These are phyloP conservation scores for Penicillium antarcticum DNA, from an alignment of 495 filamentous ascomycete species.

Conservation along the genomic window DNA sequence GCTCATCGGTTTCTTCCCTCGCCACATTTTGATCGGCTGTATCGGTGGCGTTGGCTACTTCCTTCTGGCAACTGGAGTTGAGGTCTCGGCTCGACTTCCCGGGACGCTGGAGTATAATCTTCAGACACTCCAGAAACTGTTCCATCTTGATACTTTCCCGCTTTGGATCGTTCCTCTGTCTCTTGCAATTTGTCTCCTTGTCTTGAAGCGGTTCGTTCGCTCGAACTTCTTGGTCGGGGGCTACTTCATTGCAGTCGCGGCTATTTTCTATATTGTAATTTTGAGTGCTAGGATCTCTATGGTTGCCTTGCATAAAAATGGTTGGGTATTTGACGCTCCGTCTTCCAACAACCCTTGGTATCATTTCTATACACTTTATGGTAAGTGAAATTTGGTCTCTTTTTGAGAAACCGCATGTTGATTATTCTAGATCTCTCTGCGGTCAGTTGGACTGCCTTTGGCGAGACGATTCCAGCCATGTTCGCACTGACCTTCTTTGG, in stretches of 20 bases:
- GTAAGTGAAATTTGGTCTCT: conserved; percentile 41
- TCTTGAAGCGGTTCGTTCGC: conserved; percentile 67
- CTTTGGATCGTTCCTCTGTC: conserved; percentile 81
- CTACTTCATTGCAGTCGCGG: conserved; percentile 81
- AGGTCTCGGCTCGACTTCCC: conserved; percentile 87
- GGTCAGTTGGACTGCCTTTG: conserved; percentile 77
- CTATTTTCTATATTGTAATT: conserved; percentile 77
- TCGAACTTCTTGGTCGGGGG: conserved; percentile 78
- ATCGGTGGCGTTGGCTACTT: conserved; percentile 99
- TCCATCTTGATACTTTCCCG: conserved; percentile 64
- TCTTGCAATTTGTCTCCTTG: conserved; percentile 73
- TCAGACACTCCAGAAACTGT: conserved; percentile 68
- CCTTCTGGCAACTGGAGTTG: conserved; percentile 82
- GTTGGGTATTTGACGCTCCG: conserved; percentile 90
- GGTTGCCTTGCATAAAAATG: conserved; percentile 58
- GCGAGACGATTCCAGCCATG: conserved; percentile 86
- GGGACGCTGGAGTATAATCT: conserved; percentile 78
- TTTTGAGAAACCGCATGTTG: background rate
- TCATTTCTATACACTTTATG: conserved; percentile 93
- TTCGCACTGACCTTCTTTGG: conserved; percentile 97
- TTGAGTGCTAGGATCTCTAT: conserved; percentile 61
- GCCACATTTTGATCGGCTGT: conserved; percentile 93
- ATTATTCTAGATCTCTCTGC: conserved; percentile 58
- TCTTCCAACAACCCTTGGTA: conserved; percentile 86
- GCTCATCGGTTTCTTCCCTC: conserved; percentile 92